These are phyloP conservation scores for Paecilomyces niveus DNA, from an alignment of 2,329 filamentous ascomycete species.

Conservation along the genomic window DNA sequence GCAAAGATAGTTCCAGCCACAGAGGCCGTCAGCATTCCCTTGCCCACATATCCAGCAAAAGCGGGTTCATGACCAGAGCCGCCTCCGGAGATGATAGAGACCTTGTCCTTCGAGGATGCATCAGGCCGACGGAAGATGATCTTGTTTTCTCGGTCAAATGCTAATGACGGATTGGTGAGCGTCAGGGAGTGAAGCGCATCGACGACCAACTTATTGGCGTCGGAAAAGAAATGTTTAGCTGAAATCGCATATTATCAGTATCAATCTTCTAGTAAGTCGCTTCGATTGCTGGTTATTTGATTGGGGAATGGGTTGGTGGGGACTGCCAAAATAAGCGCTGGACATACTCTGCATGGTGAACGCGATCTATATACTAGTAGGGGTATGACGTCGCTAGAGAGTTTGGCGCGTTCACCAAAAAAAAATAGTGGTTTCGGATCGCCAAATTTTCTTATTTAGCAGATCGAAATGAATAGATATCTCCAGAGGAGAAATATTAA, in stretches of 20 bases:
- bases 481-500: neutral
- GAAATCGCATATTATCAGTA: constrained; percentile 9
- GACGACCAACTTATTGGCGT: constrained; percentile 70
- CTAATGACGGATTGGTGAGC: constrained; percentile 74
- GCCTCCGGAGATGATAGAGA: constrained; percentile 80
- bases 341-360: constrained; percentile 30
- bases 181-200: constrained; percentile 70
- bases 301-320: constrained; percentile 1
- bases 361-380: neutral
- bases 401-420: neutral
- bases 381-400: neutral
- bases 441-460: neutral
- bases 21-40: constrained; percentile 70
- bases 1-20: constrained; percentile 86
- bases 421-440: neutral
- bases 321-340: neutral
- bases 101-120: constrained; percentile 48
- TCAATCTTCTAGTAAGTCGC: neutral
- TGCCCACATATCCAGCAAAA: constrained; percentile 78
- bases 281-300: neutral
- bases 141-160: constrained; percentile 72
- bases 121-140: constrained; percentile 68
- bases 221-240: constrained; percentile 82
- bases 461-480: neutral
- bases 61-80: constrained; percentile 87